Percentiles rank a stretch among this genome's conserved stretches.
Conservation (phyloP, 176 grass and related monocot genomes). For the Carex scoparia region DNA sequence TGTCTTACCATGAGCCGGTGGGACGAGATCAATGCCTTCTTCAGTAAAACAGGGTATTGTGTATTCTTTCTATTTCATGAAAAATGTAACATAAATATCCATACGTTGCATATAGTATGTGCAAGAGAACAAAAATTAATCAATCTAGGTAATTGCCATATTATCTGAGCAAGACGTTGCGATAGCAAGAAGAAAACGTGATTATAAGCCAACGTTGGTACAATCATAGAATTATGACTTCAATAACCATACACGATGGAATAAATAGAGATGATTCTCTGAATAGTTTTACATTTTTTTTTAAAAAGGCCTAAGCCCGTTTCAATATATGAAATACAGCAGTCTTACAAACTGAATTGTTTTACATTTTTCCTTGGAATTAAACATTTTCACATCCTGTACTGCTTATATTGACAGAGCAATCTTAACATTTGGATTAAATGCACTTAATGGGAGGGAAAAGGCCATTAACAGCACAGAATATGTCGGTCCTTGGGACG, state of each 20-base stretch:
- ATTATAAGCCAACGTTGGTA: background rate
- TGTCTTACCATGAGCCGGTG: constrained; percentile 44
- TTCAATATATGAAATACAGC: too few relatives aligned
- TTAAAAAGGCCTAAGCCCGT: too few relatives aligned
- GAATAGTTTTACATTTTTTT: background rate
- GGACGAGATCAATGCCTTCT: constrained; percentile 53
- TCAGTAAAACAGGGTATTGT: constrained; percentile 38
- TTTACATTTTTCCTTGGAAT: background rate
- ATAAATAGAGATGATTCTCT: background rate
- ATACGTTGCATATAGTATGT: background rate
- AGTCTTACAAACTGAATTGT: background rate
- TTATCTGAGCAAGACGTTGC: background rate
- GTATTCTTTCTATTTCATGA: background rate
- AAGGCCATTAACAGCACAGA: constrained; percentile 16
- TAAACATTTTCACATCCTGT: background rate
- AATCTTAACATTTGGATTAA: constrained; percentile 55
- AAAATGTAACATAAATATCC: background rate
- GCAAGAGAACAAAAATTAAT: background rate
- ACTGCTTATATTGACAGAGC: constrained; percentile 27
- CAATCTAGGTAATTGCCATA: background rate
- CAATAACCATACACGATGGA: background rate
- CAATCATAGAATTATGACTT: background rate
- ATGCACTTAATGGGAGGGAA: constrained; percentile 44
- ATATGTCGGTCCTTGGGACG: constrained; percentile 36
- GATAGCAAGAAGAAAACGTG: background rate